A percentile compares a stretch with the other conserved stretches of the same genome.
Conservation (phyloP, 371 early-diverging fungal genomes). For the Edhazardia aedis region DNA sequence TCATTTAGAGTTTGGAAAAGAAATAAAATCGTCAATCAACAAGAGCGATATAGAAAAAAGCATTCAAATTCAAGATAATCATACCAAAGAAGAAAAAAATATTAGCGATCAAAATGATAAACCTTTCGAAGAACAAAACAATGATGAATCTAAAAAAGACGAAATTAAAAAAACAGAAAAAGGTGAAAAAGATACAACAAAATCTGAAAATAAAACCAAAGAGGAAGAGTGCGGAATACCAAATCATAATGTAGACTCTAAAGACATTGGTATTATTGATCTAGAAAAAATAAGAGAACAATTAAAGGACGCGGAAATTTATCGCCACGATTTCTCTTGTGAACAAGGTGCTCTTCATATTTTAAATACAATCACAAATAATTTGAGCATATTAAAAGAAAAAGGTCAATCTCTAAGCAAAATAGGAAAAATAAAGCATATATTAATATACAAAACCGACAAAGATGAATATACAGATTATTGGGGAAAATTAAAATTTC, state of each 20-base stretch:
- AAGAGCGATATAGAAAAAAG: no score
- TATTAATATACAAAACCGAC: slow-evolving; percentile 20
- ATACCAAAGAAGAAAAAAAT: no score
- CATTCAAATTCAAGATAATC: no score
- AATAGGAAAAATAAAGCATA: slow-evolving; percentile 5
- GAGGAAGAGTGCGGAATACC: neutral
- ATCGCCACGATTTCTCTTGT: no score
- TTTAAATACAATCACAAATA: neutral
- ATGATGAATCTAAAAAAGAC: neutral
- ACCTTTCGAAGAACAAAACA: neutral
- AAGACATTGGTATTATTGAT: neutral
- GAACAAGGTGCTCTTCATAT: neutral
- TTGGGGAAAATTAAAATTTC: slow-evolving; percentile 32
- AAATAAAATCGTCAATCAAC: no score
- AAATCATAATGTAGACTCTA: neutral
- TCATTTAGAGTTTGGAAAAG: no score
- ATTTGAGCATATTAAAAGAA: neutral
- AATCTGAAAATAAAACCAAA: no score
- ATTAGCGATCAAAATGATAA: no score
- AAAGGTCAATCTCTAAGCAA: neutral
- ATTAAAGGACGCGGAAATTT: no score
- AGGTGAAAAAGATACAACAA: neutral
- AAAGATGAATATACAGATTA: slow-evolving; percentile 22
- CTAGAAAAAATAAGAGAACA: no score
- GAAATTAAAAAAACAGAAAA: neutral